Percentiles rank a stretch among this genome's conserved stretches.
Conservation (phyloP, 2,329 filamentous ascomycete species). For the Cladorrhinum sp. region DNA sequence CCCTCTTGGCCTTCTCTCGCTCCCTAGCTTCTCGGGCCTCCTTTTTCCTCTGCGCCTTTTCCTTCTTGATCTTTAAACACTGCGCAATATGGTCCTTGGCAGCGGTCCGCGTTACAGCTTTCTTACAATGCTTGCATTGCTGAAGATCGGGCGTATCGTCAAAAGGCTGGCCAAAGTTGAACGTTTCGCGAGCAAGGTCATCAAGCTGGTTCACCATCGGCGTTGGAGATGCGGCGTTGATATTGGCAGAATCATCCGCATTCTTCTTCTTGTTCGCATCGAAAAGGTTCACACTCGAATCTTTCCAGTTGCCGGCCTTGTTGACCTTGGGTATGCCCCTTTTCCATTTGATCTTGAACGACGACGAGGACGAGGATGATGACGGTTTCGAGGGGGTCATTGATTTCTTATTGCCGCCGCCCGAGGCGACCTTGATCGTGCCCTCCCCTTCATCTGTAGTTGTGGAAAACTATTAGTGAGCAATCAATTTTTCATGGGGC, state of each 20-base stretch:
- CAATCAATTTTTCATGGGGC: not conserved
- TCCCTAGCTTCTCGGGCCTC: constrained; percentile 70
- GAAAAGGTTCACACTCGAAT: constrained; percentile 59
- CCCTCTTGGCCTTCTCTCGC: constrained; percentile 54
- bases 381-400: constrained; percentile 35
- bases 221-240: constrained; percentile 46
- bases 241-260: constrained; percentile 38
- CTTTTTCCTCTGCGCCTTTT: constrained; percentile 74
- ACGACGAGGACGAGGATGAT: not conserved
- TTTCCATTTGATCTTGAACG: constrained; percentile 58
- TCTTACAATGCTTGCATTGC: constrained; percentile 92
- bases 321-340: constrained; percentile 59
- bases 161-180: constrained; percentile 76
- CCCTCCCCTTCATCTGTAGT: constrained; percentile 48
- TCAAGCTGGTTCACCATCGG: constrained; percentile 68
- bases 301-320: constrained; percentile 69
- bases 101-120: constrained; percentile 72
- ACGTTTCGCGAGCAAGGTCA: constrained; percentile 71
- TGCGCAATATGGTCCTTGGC: constrained; percentile 77
- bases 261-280: constrained; percentile 58
- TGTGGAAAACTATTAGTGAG: not conserved
- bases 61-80: constrained; percentile 81
- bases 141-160: constrained; percentile 77
- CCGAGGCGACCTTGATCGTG: constrained; percentile 60
- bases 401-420: constrained; percentile 48